Percentiles rank a stretch among this genome's conserved stretches.
phyloP scores from a whole-genome alignment of 2,329 filamentous ascomycete species.

The Aspergillaceae sp. region DNA sequence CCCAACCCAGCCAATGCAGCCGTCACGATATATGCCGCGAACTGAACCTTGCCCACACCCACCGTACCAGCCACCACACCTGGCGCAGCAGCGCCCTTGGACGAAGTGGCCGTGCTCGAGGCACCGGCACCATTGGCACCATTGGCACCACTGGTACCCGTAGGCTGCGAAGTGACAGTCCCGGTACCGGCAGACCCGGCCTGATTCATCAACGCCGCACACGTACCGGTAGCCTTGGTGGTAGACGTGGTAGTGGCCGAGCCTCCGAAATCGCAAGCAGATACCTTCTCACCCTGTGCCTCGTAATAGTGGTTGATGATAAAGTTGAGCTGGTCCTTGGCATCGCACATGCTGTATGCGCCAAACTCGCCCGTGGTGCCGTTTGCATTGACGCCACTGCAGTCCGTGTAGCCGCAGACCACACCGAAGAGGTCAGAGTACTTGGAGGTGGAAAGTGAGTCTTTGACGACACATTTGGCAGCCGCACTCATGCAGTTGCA shows the following conservation, averaged over 20 bases:
- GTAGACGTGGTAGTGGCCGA: slow-evolving; percentile 31
- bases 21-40: slow-evolving; percentile 26
- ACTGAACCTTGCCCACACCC: slow-evolving; percentile 24
- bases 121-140: neutral
- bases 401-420: slow-evolving; percentile 35
- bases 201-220: slow-evolving; percentile 30
- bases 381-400: slow-evolving; percentile 32
- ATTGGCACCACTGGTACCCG: slow-evolving; percentile 17
- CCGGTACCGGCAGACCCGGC: slow-evolving; percentile 34
- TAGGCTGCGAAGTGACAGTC: slow-evolving; percentile 28
- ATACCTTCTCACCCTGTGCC: slow-evolving; percentile 27
- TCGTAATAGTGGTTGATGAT: slow-evolving; percentile 38
- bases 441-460: slow-evolving; percentile 17
- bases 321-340: slow-evolving; percentile 36
- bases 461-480: slow-evolving; percentile 58
- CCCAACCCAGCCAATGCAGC: slow-evolving; percentile 31
- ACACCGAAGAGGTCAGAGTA: slow-evolving; percentile 52
- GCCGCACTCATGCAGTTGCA: slow-evolving; percentile 76
- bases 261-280: slow-evolving; percentile 37
- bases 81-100: slow-evolving; percentile 9
- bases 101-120: slow-evolving; percentile 5
- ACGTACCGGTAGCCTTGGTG: slow-evolving; percentile 28
- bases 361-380: slow-evolving; percentile 36
- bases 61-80: slow-evolving; percentile 14
- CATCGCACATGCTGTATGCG: slow-evolving; percentile 39